phyloP scores from a whole-genome alignment of 148 eudicot genomes.

The Rhododendron williamsianum region DNA sequence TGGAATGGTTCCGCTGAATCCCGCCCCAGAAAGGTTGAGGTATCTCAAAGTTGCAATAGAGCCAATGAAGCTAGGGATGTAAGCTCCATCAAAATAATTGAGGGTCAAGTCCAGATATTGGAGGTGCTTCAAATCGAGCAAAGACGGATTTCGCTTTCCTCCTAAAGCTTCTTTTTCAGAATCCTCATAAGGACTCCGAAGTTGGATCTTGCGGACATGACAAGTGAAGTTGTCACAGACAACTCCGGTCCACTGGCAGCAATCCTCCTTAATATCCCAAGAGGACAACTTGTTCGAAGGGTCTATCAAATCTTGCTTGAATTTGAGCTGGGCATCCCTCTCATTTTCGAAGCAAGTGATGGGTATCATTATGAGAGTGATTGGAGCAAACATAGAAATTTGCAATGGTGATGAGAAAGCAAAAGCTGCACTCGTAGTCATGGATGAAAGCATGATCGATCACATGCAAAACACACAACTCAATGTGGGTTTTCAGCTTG shows the following conservation, averaged over 20 bases:
- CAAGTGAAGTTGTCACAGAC: not conserved
- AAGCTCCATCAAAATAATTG: too few species aligned
- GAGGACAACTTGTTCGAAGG: not conserved
- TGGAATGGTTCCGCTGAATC: not conserved
- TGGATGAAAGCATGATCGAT: not conserved
- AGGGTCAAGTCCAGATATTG: too few species aligned
- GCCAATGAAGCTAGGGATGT: too few species aligned
- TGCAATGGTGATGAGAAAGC: not conserved
- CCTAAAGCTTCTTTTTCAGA: too few species aligned
- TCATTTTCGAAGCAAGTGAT: not conserved
- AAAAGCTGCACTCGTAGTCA: not conserved
- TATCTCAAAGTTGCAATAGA: conserved; percentile 2
- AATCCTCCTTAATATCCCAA: not conserved
- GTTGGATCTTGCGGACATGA: not conserved
- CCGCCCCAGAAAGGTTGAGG: conserved; percentile 3
- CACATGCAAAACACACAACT: not conserved
- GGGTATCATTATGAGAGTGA: too few species aligned
- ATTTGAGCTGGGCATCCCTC: not conserved
- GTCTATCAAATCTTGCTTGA: not conserved
- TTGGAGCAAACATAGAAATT: not conserved
- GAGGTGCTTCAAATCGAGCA: too few species aligned
- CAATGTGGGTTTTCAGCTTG: not conserved
- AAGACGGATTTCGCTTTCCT: too few species aligned
- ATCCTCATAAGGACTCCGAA: not conserved
- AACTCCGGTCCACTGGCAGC: not conserved